Conservation (phyloP, 306 rosid species). For the Cicer bijugum region DNA sequence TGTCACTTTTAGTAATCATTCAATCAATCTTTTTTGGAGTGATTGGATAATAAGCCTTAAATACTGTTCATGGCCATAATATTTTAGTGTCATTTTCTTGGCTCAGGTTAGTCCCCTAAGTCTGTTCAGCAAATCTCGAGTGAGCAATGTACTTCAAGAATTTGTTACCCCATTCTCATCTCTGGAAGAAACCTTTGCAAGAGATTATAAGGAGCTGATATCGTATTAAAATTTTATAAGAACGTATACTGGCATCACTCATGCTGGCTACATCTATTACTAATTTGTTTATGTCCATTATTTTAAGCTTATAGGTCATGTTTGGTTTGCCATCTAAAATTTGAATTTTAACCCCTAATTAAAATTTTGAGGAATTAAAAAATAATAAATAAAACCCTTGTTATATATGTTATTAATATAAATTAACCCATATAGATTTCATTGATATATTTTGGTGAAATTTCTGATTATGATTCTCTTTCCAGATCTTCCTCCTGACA, state of each 20-base stretch:
- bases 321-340: neutral
- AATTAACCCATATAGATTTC: too few relatives aligned
- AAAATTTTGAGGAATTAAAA: neutral
- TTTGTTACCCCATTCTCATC: neutral
- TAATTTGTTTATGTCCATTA: neutral
- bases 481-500: constrained; percentile 78
- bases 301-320: neutral
- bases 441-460: neutral
- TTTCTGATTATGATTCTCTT: constrained; percentile 41
- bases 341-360: neutral
- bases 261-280: neutral
- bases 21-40: constrained; percentile 13
- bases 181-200: constrained; percentile 4
- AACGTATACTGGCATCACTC: neutral
- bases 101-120: constrained; percentile 1
- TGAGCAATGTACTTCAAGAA: neutral
- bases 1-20: constrained; percentile 10
- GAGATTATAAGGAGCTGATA: neutral
- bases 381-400: neutral
- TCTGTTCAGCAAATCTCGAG: neutral
- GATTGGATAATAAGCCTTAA: neutral
- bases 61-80: constrained; percentile 10
- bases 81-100: constrained; percentile 15
- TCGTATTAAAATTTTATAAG: neutral
- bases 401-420: too few relatives aligned